Evolutionary conservation across 2,329 filamentous ascomycete species (phyloP).

Genomic region (Pseudocercospora fuligena): DNA sequence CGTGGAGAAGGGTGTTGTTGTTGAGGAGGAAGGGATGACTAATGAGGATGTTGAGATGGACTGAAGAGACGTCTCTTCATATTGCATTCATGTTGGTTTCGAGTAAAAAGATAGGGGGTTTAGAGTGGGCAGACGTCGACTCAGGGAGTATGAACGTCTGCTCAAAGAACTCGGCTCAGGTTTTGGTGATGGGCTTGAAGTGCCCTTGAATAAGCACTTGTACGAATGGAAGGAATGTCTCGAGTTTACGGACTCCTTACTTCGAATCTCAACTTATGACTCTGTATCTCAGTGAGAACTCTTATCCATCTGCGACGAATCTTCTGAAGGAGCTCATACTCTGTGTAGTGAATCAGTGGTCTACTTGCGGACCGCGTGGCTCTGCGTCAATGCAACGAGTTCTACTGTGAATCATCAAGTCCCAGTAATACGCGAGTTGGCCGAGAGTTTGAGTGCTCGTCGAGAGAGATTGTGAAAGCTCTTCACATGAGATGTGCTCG

Average conservation of each 20-base stretch:
- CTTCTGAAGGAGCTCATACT: too few species aligned
- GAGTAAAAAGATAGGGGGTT: not conserved
- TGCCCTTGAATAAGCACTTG: not conserved
- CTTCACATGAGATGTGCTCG: too few species aligned
- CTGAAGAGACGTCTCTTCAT: not conserved
- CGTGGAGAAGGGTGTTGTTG: slow-evolving; percentile 27
- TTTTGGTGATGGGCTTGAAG: not conserved
- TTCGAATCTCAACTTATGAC: not conserved
- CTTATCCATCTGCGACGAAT: too few species aligned
- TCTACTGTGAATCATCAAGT: too few species aligned
- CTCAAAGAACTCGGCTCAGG: not conserved
- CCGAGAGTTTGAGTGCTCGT: too few species aligned
- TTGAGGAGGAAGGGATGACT: slow-evolving; percentile 21
- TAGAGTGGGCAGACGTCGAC: not conserved
- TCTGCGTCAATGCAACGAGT: too few species aligned
- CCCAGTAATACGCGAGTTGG: too few species aligned
- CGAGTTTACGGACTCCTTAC: too few species aligned
- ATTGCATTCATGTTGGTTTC: not conserved
- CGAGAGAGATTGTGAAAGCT: too few species aligned
- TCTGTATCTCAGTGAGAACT: not conserved
- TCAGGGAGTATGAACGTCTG: not conserved
- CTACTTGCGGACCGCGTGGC: too few species aligned
- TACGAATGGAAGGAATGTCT: not conserved
- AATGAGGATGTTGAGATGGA: slow-evolving; percentile 36
- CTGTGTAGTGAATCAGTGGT: too few species aligned